A percentile compares a stretch with the other conserved stretches of the same genome.
These are phyloP conservation scores for Pseudocercospora cruenta DNA, from an alignment of 2,329 filamentous ascomycete genomes.

Conservation along the genomic window DNA sequence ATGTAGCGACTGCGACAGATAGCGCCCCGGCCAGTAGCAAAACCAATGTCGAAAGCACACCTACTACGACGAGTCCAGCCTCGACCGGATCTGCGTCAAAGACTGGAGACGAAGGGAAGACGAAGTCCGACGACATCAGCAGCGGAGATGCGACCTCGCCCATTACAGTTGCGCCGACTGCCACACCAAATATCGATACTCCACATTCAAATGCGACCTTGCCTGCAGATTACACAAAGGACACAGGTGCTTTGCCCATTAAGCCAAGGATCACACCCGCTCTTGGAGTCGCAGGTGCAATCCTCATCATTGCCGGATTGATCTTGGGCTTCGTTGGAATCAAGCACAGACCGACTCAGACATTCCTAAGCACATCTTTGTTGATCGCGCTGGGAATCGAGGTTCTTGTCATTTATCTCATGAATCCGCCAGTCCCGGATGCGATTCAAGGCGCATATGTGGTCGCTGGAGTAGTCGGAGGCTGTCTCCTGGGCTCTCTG, in stretches of 20 bases:
- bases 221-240: slow-evolving; percentile 5
- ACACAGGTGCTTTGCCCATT: slow-evolving; percentile 62
- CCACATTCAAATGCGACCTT: slow-evolving; percentile 14
- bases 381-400: slow-evolving; percentile 73
- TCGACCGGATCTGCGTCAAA: slow-evolving; percentile 9
- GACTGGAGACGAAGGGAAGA: slow-evolving; percentile 3
- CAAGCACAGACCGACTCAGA: slow-evolving; percentile 75
- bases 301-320: slow-evolving; percentile 74
- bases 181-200: slow-evolving; percentile 7
- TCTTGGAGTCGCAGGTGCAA: slow-evolving; percentile 74
- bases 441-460: slow-evolving; percentile 85
- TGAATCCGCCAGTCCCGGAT: slow-evolving; percentile 74
- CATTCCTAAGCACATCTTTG: slow-evolving; percentile 78
- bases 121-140: not conserved
- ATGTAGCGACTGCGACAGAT: slow-evolving; percentile 8
- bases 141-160: slow-evolving; percentile 20
- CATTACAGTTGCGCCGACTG: slow-evolving; percentile 16
- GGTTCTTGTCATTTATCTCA: slow-evolving; percentile 84
- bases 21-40: slow-evolving; percentile 5
- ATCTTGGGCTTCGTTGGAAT: slow-evolving; percentile 77
- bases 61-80: slow-evolving; percentile 4
- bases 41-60: slow-evolving; percentile 5
- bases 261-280: slow-evolving; percentile 77
- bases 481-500: slow-evolving; percentile 71
- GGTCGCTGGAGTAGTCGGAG: slow-evolving; percentile 74